phyloP scores from a whole-genome alignment of 306 rosid species.

The Trifolium subterraneum region DNA sequence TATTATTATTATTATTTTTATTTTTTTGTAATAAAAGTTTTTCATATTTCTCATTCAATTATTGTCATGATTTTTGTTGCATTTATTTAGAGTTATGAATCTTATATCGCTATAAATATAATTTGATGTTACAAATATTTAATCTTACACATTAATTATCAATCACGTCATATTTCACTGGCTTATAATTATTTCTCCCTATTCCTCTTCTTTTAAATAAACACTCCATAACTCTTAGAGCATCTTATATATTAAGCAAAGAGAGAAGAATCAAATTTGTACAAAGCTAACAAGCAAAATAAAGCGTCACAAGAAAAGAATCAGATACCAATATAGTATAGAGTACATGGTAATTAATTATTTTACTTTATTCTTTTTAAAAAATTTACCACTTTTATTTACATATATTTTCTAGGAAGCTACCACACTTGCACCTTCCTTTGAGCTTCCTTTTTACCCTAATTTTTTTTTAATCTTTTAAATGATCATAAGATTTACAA shows the following conservation, averaged over 20 bases:
- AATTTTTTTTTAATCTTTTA: neutral
- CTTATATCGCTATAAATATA: no score
- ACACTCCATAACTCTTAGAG: no score
- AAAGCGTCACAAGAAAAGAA: constrained; percentile 25
- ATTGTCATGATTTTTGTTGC: no score
- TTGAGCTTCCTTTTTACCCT: neutral
- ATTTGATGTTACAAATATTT: no score
- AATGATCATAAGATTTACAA: neutral
- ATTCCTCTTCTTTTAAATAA: no score
- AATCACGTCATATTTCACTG: no score
- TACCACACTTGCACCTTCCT: constrained; percentile 29
- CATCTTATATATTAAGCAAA: neutral
- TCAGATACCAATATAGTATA: constrained; percentile 17
- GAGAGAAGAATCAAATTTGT: neutral
- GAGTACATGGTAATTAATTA: neutral
- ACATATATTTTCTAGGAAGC: constrained; percentile 10
- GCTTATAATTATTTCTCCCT: no score
- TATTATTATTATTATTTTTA: no score
- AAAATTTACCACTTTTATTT: neutral
- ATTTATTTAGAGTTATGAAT: no score
- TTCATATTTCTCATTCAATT: no score
- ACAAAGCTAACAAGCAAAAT: constrained; percentile 25
- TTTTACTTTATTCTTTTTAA: neutral
- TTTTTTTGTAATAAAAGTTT: no score
- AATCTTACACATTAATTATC: no score